A percentile compares a stretch with the other conserved stretches of the same genome.
Conservation (phyloP, 345 rosid genomes). For the Pelargonium nanum region DNA sequence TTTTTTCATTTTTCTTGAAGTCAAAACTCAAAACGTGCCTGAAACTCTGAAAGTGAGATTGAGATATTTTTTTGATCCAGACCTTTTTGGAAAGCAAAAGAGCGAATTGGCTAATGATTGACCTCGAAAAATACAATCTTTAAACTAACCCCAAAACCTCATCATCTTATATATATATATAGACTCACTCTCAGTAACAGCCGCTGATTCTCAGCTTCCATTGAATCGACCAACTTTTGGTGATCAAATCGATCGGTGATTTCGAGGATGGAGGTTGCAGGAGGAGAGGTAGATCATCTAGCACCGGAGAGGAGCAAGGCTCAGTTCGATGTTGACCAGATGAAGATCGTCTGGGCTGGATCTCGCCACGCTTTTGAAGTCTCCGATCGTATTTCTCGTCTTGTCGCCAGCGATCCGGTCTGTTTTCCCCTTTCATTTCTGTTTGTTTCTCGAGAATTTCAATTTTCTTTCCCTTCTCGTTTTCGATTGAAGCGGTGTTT, state of each 20-base stretch:
- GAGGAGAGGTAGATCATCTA: constrained; percentile 38
- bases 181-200: not conserved
- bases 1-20: too few relatives aligned
- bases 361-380: constrained; percentile 68
- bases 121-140: too few relatives aligned
- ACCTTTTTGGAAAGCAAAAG: too few relatives aligned
- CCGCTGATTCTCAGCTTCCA: not conserved
- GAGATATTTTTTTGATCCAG: too few relatives aligned
- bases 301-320: constrained; percentile 72
- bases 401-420: constrained; percentile 94
- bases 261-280: constrained; percentile 29
- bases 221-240: not conserved
- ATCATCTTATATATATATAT: too few relatives aligned
- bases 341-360: constrained; percentile 98
- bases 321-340: constrained; percentile 68
- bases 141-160: too few relatives aligned
- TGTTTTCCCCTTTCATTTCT: not conserved
- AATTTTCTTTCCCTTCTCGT: too few relatives aligned
- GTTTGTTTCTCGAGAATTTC: not conserved
- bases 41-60: too few relatives aligned
- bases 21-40: too few relatives aligned
- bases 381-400: constrained; percentile 77
- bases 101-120: too few relatives aligned
- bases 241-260: not conserved
- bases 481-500: not conserved